Evolutionary conservation across 805 yeast species (phyloP).

Genomic region (Yarrowia deformans): DNA sequence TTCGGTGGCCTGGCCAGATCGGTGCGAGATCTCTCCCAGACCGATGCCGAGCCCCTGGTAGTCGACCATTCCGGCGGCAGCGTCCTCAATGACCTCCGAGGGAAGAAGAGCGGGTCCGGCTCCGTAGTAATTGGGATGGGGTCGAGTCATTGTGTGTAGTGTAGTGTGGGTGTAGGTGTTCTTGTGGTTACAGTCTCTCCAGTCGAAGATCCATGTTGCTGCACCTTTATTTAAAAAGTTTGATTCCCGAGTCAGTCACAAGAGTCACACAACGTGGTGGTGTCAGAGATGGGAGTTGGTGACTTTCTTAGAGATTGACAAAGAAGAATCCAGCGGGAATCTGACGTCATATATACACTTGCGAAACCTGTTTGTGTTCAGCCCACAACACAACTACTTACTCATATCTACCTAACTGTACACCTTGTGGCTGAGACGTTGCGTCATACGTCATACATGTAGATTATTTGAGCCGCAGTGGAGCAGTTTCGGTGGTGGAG

Average conservation of each 20-base stretch:
- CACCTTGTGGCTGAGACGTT: neutral
- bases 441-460: constrained; percentile 20
- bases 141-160: constrained; percentile 27
- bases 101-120: constrained; percentile 99
- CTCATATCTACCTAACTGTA: neutral
- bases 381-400: neutral
- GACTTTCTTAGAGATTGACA: too few relatives aligned
- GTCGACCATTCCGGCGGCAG: constrained; percentile 81
- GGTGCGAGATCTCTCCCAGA: constrained; percentile 94
- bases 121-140: constrained; percentile 69
- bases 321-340: too few relatives aligned
- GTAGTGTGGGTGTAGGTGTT: too few relatives aligned
- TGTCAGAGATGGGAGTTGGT: too few relatives aligned
- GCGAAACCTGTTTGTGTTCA: neutral
- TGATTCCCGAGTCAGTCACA: constrained; percentile 25
- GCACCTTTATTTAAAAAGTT: constrained; percentile 10
- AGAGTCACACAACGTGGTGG: neutral
- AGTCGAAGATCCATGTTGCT: neutral
- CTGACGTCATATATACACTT: too few relatives aligned
- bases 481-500: neutral
- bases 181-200: too few relatives aligned
- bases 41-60: constrained; percentile 80
- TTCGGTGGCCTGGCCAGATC: constrained; percentile 80
- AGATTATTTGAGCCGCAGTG: constrained; percentile 8
- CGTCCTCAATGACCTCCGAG: constrained; percentile 80